Base-by-base conservation (phyloP, 768 basidiomycete genomes). In the Trametes cinnabarina region DNA sequence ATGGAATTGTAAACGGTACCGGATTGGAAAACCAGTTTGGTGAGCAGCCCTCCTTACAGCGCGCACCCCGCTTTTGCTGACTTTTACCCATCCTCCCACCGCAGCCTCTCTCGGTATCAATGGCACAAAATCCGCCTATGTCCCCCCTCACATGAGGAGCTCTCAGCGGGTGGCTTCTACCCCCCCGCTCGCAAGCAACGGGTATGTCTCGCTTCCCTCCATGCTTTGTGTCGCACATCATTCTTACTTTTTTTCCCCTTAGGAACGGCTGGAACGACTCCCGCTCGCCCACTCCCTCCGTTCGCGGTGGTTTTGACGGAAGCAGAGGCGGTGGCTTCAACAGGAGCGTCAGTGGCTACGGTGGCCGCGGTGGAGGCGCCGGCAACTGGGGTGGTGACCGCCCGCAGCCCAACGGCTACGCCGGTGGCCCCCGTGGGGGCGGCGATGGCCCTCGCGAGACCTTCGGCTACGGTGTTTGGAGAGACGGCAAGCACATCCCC, bases 91-190 rank as follows among this genome's bases (percentile, higher is more conserved):
- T 50, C 42, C 39, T 51, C 48, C 49, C 40, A 47, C 37, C 54
- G 7, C 71, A 92, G 90, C 85, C 71, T 81, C 86, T 79, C 86
- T 92, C 71, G 82, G 85, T 71, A 82, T 92, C 73, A 82, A 80
- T 67, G 80, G 79, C 59, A 66, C 75, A 66, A 88, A 85, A 81
- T 82, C 87, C 69, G 82, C 92, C 61, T 94, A 94, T 79, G 89
- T 94, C 69, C 92, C 92, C 65, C 92, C 92, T 66, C 91, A 93
- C 71, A 73, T 91, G 81, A 90, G 92, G 81, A 82, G 79, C 75
- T 73, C 80, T 83, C 90, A 90, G 87, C 88, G 88, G 83, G 87
- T 88, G 82, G 84, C 85, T 73, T 82, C 87, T 65, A 74, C 79
- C 59, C 65, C 80, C 56, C 64, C 69, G 41, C 52, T 66, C 63